These are phyloP conservation scores for Verbena officinalis DNA, from an alignment of 257 asterid genomes.

Conservation along the genomic window DNA sequence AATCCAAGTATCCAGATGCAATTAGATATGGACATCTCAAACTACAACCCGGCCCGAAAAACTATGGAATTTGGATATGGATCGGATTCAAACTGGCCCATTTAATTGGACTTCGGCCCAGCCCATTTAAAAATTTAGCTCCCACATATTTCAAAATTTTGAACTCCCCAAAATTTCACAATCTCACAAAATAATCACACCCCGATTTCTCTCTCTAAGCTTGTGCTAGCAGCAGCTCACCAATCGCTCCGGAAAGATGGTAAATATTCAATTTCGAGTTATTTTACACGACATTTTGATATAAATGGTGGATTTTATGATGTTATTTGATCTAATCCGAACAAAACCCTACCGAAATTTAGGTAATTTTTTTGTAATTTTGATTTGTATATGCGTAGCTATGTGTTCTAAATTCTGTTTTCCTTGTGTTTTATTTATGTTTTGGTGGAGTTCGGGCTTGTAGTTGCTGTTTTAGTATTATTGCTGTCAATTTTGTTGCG, in stretches of 20 bases:
- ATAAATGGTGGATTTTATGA: slow-evolving; percentile 12
- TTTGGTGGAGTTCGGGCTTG: no score
- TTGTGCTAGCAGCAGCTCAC: slow-evolving; percentile 24
- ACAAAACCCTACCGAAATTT: slow-evolving; percentile 15
- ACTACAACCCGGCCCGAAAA: no score
- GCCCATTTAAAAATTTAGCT: slow-evolving; percentile 6
- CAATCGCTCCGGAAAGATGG: slow-evolving; percentile 32
- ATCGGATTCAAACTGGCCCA: no score
- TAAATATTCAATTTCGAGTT: slow-evolving; percentile 4
- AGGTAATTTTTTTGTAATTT: slow-evolving; percentile 19
- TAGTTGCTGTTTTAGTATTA: neutral
- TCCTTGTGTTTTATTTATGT: neutral
- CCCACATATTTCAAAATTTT: slow-evolving; percentile 32
- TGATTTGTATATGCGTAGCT: slow-evolving; percentile 5
- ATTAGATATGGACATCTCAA: no score
- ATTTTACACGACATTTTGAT: neutral
- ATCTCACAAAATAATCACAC: slow-evolving; percentile 22
- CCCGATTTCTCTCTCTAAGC: slow-evolving; percentile 32
- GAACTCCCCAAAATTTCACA: slow-evolving; percentile 30
- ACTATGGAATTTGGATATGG: no score
- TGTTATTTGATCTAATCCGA: slow-evolving; percentile 26
- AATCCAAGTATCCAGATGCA: no score
- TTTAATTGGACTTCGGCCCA: neutral
- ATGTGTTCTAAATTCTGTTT: slow-evolving; percentile 1
- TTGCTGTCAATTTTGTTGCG: neutral